A percentile compares a stretch with the other conserved stretches of the same genome.
These are phyloP conservation scores for Macroventuria anomochaeta DNA, from an alignment of 2,329 filamentous ascomycete species.

Conservation along the genomic window DNA sequence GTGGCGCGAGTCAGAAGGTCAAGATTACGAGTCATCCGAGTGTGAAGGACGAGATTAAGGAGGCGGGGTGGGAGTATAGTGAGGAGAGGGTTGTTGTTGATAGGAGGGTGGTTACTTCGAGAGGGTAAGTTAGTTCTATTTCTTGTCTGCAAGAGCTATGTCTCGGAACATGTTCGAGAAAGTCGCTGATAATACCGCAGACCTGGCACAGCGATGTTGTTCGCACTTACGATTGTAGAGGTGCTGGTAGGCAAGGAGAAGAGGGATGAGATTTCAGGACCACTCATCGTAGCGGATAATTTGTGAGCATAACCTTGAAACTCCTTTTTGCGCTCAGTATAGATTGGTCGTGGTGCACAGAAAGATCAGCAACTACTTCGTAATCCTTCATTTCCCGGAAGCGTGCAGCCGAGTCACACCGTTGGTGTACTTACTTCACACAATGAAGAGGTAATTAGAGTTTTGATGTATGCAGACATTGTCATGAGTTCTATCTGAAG, in stretches of 20 bases:
- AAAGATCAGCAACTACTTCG: too few species aligned
- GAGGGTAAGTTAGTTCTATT: constrained; percentile 34
- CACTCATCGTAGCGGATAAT: constrained; percentile 52
- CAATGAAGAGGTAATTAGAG: too few species aligned
- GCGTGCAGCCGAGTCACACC: too few species aligned
- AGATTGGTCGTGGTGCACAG: too few species aligned
- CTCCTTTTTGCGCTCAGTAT: too few species aligned
- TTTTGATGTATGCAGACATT: too few species aligned
- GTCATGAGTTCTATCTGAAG: too few species aligned
- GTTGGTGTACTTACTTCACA: too few species aligned
- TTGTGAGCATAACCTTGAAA: constrained; percentile 16
- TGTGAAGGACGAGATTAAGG: constrained; percentile 41
- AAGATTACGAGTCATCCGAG: constrained; percentile 50
- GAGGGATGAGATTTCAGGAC: constrained; percentile 57
- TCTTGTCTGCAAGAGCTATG: too few species aligned
- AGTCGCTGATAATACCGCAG: constrained; percentile 16
- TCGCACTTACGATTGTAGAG: constrained; percentile 50
- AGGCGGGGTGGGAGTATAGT: constrained; percentile 45
- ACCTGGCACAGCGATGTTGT: constrained; percentile 49
- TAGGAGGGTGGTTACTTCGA: constrained; percentile 43
- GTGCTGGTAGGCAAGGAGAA: constrained; percentile 51
- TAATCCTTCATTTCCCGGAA: too few species aligned
- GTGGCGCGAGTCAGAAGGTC: constrained; percentile 18
- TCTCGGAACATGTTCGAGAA: neutral
- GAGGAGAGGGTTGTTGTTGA: constrained; percentile 48